phyloP scores from a whole-genome alignment of 2,329 filamentous ascomycete genomes.

The Penicillium sp. region DNA sequence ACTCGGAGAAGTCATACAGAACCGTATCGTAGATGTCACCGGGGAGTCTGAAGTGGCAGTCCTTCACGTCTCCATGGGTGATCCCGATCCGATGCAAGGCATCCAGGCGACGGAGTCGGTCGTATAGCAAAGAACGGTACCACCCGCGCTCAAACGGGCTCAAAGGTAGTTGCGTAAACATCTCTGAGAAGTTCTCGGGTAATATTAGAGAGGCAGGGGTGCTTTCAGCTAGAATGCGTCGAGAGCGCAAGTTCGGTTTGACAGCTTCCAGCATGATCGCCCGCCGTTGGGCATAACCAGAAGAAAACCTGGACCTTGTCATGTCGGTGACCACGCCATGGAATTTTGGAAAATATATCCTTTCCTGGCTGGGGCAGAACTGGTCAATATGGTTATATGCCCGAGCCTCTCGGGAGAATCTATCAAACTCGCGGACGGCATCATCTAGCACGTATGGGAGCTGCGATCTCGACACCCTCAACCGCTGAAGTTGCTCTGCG shows the following conservation, averaged over 20 bases:
- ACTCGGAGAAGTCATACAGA: slow-evolving; percentile 15
- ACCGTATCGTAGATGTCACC: slow-evolving; percentile 15
- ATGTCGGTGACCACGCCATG: slow-evolving; percentile 12
- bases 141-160: slow-evolving; percentile 13
- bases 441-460: slow-evolving; percentile 8
- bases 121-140: slow-evolving; percentile 12
- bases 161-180: slow-evolving; percentile 1
- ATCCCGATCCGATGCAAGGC: slow-evolving; percentile 14
- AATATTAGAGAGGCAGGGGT: neutral
- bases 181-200: slow-evolving; percentile 8
- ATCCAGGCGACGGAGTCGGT: slow-evolving; percentile 14
- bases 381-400: slow-evolving; percentile 16
- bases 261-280: slow-evolving; percentile 10
- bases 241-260: slow-evolving; percentile 8
- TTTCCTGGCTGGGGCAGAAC: slow-evolving; percentile 14
- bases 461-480: neutral
- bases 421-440: slow-evolving; percentile 15
- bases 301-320: slow-evolving; percentile 14
- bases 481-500: slow-evolving; percentile 8
- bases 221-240: slow-evolving; percentile 4
- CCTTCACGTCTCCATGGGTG: slow-evolving; percentile 6
- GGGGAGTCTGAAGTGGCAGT: slow-evolving; percentile 15
- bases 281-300: slow-evolving; percentile 13
- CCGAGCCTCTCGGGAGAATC: slow-evolving; percentile 15
- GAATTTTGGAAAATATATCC: slow-evolving; percentile 14